Conservation (phyloP, 495 filamentous ascomycete species). For the Amorphotheca resinae region DNA sequence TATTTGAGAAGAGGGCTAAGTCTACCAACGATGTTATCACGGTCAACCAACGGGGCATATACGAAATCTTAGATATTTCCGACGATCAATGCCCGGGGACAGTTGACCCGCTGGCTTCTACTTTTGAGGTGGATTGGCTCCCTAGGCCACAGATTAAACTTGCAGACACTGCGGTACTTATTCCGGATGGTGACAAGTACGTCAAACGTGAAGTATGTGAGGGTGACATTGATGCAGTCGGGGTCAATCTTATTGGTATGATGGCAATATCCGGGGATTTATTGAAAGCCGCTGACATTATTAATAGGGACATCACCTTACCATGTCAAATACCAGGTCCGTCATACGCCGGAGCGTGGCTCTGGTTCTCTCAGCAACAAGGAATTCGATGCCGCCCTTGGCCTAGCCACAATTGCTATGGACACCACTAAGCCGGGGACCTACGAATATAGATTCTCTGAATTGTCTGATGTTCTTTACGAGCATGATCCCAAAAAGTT, state of each 20-base stretch:
- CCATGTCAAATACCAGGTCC: slow-evolving; percentile 67
- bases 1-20: slow-evolving; percentile 22
- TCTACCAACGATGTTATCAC: slow-evolving; percentile 57
- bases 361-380: slow-evolving; percentile 47
- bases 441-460: slow-evolving; percentile 76
- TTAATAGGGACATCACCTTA: slow-evolving; percentile 62
- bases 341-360: slow-evolving; percentile 49
- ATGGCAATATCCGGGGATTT: background rate
- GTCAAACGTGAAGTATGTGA: slow-evolving; percentile 79
- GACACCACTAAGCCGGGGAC: slow-evolving; percentile 71
- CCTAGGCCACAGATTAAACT: slow-evolving; percentile 61
- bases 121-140: slow-evolving; percentile 75
- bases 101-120: slow-evolving; percentile 56
- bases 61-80: slow-evolving; percentile 61
- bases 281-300: slow-evolving; percentile 9
- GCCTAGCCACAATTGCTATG: slow-evolving; percentile 61
- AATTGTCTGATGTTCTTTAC: slow-evolving; percentile 73
- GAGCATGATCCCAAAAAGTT: slow-evolving; percentile 51
- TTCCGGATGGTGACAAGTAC: slow-evolving; percentile 35
- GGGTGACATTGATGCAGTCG: slow-evolving; percentile 80
- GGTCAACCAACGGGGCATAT: slow-evolving; percentile 55
- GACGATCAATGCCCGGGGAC: slow-evolving; percentile 71
- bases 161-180: slow-evolving; percentile 46
- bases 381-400: slow-evolving; percentile 57
- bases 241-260: slow-evolving; percentile 64